A percentile compares a stretch with the other conserved stretches of the same genome.
Evolutionary conservation across 345 rosid species (phyloP).

Genomic region (Arabis hirsuta): DNA sequence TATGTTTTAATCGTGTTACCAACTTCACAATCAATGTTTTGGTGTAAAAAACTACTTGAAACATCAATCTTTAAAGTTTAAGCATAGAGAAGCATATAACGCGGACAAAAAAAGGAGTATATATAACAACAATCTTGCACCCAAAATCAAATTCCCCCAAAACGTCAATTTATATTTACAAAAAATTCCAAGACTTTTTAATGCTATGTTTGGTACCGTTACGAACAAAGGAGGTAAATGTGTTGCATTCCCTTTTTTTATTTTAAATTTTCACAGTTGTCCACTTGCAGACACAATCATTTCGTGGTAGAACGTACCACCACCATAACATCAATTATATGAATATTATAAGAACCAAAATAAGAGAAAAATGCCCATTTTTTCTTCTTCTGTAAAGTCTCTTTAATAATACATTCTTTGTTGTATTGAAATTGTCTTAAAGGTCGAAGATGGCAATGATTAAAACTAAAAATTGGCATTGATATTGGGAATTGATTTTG

Average conservation of each 20-base stretch:
- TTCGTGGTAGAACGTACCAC: constrained; percentile 54
- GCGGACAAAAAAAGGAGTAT: background rate
- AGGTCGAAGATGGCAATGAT: constrained; percentile 43
- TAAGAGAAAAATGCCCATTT: background rate
- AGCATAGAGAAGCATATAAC: background rate
- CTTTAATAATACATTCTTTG: constrained; percentile 31
- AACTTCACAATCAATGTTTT: no score
- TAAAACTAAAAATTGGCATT: constrained; percentile 34
- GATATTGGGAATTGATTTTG: constrained; percentile 40
- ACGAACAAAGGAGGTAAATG: constrained; percentile 25
- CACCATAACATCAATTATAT: constrained; percentile 35
- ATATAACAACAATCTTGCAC: background rate
- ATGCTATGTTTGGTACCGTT: constrained; percentile 41
- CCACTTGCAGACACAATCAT: constrained; percentile 83
- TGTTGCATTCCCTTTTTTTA: constrained; percentile 37
- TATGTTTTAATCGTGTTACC: no score
- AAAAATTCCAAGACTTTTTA: constrained; percentile 28
- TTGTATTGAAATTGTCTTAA: constrained; percentile 26
- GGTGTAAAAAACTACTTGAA: no score
- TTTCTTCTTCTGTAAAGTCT: constrained; percentile 22
- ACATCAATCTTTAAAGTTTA: no score
- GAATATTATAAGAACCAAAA: constrained; percentile 26
- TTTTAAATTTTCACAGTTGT: constrained; percentile 42
- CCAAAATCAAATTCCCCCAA: background rate
- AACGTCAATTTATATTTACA: constrained; percentile 3